Evolutionary conservation across 2,329 filamentous ascomycete species (phyloP).

Genomic region (Cladosporium sp.): DNA sequence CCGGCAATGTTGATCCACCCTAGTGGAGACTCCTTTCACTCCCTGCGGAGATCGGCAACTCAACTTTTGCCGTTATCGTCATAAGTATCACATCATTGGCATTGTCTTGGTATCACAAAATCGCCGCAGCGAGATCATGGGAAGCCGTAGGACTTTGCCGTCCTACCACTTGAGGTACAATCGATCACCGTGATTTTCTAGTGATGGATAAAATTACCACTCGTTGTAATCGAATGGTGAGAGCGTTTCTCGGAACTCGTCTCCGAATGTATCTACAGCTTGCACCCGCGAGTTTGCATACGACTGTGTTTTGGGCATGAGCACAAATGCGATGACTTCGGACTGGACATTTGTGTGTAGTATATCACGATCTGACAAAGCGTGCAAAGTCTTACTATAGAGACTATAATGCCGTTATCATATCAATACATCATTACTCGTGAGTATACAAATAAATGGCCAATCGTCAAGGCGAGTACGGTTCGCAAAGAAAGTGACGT

Average conservation of each 20-base stretch:
- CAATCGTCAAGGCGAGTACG: background rate
- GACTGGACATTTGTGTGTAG: too few relatives aligned
- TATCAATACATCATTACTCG: background rate
- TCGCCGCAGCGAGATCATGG: background rate
- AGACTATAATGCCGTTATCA: background rate
- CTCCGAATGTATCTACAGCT: background rate
- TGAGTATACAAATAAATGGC: background rate
- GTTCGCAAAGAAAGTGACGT: background rate
- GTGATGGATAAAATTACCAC: background rate
- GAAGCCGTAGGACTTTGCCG: background rate
- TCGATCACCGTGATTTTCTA: background rate
- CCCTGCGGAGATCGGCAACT: background rate
- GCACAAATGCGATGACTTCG: background rate
- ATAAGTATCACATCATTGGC: background rate
- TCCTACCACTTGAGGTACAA: background rate
- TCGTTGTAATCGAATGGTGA: too few relatives aligned
- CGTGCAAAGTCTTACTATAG: background rate
- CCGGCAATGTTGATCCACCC: background rate
- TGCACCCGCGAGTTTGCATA: background rate
- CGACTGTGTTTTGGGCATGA: background rate
- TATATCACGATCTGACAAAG: too few relatives aligned
- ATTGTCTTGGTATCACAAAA: background rate
- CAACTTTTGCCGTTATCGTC: constrained; percentile 6
- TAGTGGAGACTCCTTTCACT: background rate
- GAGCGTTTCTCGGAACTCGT: too few relatives aligned